These are phyloP conservation scores for Iris macrosiphon DNA, from an alignment of 106 monocot species.

Conservation along the genomic window DNA sequence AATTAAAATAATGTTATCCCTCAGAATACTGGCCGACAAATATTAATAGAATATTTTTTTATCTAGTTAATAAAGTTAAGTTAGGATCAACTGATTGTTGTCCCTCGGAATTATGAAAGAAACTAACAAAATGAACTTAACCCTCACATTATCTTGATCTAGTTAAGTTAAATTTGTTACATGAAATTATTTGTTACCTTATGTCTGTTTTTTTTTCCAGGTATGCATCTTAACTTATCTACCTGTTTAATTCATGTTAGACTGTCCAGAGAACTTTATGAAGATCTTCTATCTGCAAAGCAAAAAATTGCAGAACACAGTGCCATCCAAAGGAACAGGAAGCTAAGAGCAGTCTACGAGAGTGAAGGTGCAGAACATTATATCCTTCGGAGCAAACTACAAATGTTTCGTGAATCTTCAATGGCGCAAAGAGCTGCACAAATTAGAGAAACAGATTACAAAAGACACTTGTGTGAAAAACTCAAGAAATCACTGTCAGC, in stretches of 20 bases:
- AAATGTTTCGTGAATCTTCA: constrained; percentile 35
- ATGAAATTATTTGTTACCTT: no score
- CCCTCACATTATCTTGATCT: no score
- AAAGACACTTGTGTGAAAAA: background rate
- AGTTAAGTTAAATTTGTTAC: no score
- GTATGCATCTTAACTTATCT: background rate
- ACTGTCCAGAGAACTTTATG: constrained; percentile 38
- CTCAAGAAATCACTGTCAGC: constrained; percentile 3
- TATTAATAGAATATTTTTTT: no score
- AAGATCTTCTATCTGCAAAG: constrained; percentile 38
- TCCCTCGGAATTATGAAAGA: no score
- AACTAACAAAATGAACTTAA: no score
- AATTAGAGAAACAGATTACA: background rate
- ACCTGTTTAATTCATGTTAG: constrained; percentile 20
- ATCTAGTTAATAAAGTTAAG: no score
- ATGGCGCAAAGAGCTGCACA: constrained; percentile 6
- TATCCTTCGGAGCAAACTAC: constrained; percentile 47
- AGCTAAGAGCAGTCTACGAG: constrained; percentile 36
- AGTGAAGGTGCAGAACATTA: constrained; percentile 42
- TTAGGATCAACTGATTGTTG: no score
- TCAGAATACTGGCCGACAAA: no score
- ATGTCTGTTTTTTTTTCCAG: background rate
- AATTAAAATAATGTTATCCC: no score
- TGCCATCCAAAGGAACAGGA: constrained; percentile 29
- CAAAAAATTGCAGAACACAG: constrained; percentile 30